phyloP scores from a whole-genome alignment of 768 basidiomycete species.

The Xerocomellus amylosporus region DNA sequence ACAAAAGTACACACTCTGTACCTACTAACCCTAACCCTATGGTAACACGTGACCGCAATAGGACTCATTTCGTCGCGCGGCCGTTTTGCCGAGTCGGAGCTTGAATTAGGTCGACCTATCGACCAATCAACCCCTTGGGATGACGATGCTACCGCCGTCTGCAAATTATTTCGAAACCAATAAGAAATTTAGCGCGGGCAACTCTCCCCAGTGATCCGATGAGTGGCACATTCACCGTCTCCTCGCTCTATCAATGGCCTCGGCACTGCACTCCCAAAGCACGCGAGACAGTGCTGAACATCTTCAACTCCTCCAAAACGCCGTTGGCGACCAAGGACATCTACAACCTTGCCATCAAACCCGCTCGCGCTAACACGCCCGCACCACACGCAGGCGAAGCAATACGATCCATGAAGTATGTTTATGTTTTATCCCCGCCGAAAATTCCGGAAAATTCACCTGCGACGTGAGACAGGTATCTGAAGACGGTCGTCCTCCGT shows the following conservation, averaged over 20 bases:
- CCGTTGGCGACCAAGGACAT: slow-evolving; percentile 30
- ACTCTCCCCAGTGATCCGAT: too few species aligned
- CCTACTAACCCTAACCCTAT: too few species aligned
- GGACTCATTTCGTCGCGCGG: too few species aligned
- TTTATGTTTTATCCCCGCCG: neutral
- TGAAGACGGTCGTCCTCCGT: slow-evolving; percentile 53
- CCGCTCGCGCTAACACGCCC: slow-evolving; percentile 10
- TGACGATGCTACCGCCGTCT: too few species aligned
- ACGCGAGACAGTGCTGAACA: slow-evolving; percentile 20
- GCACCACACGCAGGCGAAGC: slow-evolving; percentile 46
- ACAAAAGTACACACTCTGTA: too few species aligned
- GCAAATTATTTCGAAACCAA: too few species aligned
- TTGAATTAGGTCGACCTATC: too few species aligned
- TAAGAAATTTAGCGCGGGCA: too few species aligned
- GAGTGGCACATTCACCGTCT: slow-evolving; percentile 6
- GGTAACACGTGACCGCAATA: too few species aligned
- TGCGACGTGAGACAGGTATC: slow-evolving; percentile 38
- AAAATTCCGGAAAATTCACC: too few species aligned
- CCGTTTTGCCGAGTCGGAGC: too few species aligned
- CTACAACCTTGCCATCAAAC: slow-evolving; percentile 20
- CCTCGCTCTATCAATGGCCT: slow-evolving; percentile 24
- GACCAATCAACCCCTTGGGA: too few species aligned
- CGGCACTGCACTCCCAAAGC: slow-evolving; percentile 23
- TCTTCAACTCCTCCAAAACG: slow-evolving; percentile 20
- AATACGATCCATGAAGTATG: slow-evolving; percentile 54